These are phyloP conservation scores for Monotropa hypopitys DNA, from an alignment of 179 eudicot species.

Conservation along the genomic window DNA sequence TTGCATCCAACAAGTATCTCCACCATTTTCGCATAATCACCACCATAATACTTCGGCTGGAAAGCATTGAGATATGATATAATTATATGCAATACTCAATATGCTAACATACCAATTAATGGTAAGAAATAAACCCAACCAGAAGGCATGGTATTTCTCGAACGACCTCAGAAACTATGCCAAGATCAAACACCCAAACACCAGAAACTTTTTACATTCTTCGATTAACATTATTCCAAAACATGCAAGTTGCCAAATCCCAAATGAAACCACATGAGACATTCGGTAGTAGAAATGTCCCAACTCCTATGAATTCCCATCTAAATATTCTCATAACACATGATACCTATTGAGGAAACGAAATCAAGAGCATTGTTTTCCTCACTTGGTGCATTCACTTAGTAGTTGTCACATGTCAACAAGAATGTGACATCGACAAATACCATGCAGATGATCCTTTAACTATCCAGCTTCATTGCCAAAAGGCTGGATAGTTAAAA, in stretches of 20 bases:
- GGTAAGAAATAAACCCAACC: background rate
- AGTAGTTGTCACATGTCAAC: background rate
- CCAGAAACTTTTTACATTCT: background rate
- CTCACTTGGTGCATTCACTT: background rate
- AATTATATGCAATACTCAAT: background rate
- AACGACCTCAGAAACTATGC: background rate
- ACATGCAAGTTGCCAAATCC: background rate
- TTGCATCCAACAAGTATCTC: constrained; percentile 66
- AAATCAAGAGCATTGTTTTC: background rate
- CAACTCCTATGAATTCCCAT: background rate
- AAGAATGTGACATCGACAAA: background rate
- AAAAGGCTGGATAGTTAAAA: background rate
- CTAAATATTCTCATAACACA: background rate
- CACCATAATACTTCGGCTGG: constrained; percentile 86
- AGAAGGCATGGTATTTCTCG: background rate
- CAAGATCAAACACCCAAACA: background rate
- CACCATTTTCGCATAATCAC: constrained; percentile 59
- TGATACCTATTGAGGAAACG: background rate
- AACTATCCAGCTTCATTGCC: background rate
- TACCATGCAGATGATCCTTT: background rate
- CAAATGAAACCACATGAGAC: background rate
- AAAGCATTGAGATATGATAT: background rate
- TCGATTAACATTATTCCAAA: background rate
- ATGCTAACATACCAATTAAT: background rate
- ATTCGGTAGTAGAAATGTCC: background rate